These are phyloP conservation scores for Yueomyces sp. DNA, from an alignment of 1,139 yeast genomes.

Conservation along the genomic window DNA sequence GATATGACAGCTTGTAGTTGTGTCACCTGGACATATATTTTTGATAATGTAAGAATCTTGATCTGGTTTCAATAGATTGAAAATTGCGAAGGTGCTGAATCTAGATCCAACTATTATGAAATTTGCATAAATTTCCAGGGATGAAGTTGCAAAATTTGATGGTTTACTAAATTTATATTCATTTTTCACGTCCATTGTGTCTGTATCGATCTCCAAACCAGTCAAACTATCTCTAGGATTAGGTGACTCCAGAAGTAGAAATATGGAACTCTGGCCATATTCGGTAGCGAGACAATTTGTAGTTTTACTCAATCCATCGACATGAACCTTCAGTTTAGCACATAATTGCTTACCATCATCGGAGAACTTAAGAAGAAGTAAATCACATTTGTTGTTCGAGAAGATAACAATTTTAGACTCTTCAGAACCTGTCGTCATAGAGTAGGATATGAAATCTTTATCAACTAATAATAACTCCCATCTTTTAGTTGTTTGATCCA, in stretches of 20 bases:
- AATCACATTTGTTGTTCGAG: constrained; percentile 41
- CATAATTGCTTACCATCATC: constrained; percentile 12
- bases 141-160: constrained; percentile 47
- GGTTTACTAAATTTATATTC: constrained; percentile 24
- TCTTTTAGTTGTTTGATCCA: constrained; percentile 14
- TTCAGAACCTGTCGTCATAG: constrained; percentile 37
- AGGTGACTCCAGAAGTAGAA: constrained; percentile 48
- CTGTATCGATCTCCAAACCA: constrained; percentile 29
- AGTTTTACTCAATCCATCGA: constrained; percentile 31
- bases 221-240: constrained; percentile 47
- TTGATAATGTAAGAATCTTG: constrained; percentile 25
- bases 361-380: constrained; percentile 35
- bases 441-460: constrained; percentile 32
- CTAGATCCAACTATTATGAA: constrained; percentile 59
- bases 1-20: constrained; percentile 45
- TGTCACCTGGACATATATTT: constrained; percentile 58
- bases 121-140: constrained; percentile 32
- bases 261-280: constrained; percentile 14
- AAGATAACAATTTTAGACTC: constrained; percentile 32
- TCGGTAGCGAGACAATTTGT: constrained; percentile 37
- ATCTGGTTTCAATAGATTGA: constrained; percentile 27
- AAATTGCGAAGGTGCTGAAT: constrained; percentile 51
- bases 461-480: constrained; percentile 28
- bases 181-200: constrained; percentile 15
- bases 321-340: constrained; percentile 6